Base-by-base conservation (phyloP, 148 eudicot genomes). In the Agrostemma githago region DNA sequence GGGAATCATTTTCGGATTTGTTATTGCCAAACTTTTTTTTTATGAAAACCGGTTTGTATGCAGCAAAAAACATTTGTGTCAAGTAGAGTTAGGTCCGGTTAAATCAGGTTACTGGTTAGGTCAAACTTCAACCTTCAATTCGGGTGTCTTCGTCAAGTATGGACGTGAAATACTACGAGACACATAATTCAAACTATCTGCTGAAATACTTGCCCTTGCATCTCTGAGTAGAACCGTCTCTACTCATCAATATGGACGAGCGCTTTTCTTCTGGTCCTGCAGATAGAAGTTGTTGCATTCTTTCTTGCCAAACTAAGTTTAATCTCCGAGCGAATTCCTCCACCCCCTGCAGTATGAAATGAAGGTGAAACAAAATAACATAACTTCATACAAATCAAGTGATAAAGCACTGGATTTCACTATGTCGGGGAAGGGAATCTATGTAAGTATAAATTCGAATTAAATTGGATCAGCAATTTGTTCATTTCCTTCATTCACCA, bases 261-360 rank as follows among this genome's bases (percentile, higher is more conserved):
- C 72, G 78, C 72, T 88, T 82, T 72, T 87, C 84, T 34, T 82
- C 88, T 72, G 76, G 83, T 58, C 89, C 88, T 69, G 84, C 65
- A 20, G 89, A 81, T 21, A 84, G 66, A 76, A 90, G 76, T 78
- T 86, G 90, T 71, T 87, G 88, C 88, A 87, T 82, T 79, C 92
- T 87, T 67, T 90, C 91, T 12, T 90, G 91, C 96, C 96, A 91
- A 81, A 82, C 91, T 64, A 89, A 83, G 57, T 89, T 89, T 78
- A 91, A 80, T 82, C 96, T 86, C 79, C 93, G 78, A 74, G 93
- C 96, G 84, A 91, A 91, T 77, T 91, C 93, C 77, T 88, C 96
- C 15, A 90, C 96, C 76, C 96, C 90, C 96, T 90, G 72, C 58
- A 84, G 43, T 38, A 72, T 11, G 8, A 34, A 42, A 61, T 11